phyloP scores from a whole-genome alignment of 2,329 filamentous ascomycete species.

The Aspergillus cejpii region DNA sequence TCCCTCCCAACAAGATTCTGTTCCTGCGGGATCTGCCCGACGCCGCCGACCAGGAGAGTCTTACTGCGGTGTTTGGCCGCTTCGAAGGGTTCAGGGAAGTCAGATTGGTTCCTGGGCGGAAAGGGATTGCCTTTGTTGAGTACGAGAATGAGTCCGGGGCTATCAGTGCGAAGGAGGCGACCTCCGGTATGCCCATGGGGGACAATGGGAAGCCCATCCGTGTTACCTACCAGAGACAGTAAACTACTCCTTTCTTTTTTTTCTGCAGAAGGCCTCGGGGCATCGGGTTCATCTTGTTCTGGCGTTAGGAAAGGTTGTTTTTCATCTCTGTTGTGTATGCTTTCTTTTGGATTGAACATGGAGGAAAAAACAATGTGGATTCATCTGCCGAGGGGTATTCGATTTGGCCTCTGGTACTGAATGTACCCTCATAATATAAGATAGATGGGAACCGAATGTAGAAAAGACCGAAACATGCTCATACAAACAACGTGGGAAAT shows the following conservation, averaged over 20 bases:
- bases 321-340: neutral
- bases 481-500: conserved; percentile 15
- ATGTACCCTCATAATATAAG: neutral
- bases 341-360: neutral
- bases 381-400: neutral
- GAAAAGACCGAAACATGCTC: conserved; percentile 14
- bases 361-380: conserved; percentile 2
- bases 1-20: conserved; percentile 93
- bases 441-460: conserved; percentile 7
- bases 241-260: conserved; percentile 30
- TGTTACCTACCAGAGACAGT: conserved; percentile 94
- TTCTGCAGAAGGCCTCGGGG: conserved; percentile 9
- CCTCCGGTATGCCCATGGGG: conserved; percentile 73
- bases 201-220: conserved; percentile 72
- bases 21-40: conserved; percentile 90
- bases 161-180: conserved; percentile 89
- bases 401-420: conserved; percentile 1
- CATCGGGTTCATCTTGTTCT: conserved; percentile 7
- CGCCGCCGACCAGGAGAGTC: conserved; percentile 71
- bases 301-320: conserved; percentile 28
- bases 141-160: conserved; percentile 87
- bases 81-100: conserved; percentile 96
- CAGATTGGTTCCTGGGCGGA: conserved; percentile 74
- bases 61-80: conserved; percentile 73
- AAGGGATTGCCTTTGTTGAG: conserved; percentile 91